Evolutionary conservation across 2,329 filamentous ascomycete genomes (phyloP).

Genomic region (Diaporthe citrichinensis): DNA sequence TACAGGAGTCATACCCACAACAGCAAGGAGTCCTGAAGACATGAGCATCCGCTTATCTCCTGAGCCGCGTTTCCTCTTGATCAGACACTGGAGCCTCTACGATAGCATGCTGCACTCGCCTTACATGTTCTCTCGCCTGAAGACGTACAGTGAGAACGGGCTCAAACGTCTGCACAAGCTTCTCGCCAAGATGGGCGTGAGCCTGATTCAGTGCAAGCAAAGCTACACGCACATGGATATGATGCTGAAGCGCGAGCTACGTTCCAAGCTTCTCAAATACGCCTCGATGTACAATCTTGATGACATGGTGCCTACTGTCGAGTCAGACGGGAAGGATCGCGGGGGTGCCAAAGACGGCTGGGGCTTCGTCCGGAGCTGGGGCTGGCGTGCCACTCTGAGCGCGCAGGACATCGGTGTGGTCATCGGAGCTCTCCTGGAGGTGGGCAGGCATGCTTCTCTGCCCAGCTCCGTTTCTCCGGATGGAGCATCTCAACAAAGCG

Average conservation of each 20-base stretch:
- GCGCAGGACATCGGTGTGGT: constrained; percentile 96
- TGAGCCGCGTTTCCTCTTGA: constrained; percentile 91
- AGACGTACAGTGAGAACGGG: constrained; percentile 94
- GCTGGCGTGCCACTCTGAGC: constrained; percentile 94
- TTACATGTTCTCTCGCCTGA: constrained; percentile 90
- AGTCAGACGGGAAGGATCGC: constrained; percentile 77
- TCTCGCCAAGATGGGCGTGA: constrained; percentile 98
- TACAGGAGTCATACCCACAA: constrained; percentile 88
- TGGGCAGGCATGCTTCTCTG: constrained; percentile 73
- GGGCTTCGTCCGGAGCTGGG: constrained; percentile 98
- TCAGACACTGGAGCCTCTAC: constrained; percentile 97
- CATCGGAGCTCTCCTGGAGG: constrained; percentile 91
- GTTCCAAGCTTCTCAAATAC: constrained; percentile 89
- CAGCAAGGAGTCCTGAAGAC: constrained; percentile 89
- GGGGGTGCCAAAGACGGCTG: constrained; percentile 88
- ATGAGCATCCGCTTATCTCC: constrained; percentile 92
- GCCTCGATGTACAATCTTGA: constrained; percentile 94
- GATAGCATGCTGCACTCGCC: constrained; percentile 99
- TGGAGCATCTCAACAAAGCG: constrained; percentile 54
- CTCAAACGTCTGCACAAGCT: constrained; percentile 92
- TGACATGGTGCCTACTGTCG: constrained; percentile 86
- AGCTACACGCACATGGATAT: constrained; percentile 99
- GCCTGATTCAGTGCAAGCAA: constrained; percentile 92
- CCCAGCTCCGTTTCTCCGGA: constrained; percentile 50
- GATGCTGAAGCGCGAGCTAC: constrained; percentile 89